Base-by-base conservation (phyloP, 768 basidiomycete genomes). In the Hygrophoropsis aurantiaca region DNA sequence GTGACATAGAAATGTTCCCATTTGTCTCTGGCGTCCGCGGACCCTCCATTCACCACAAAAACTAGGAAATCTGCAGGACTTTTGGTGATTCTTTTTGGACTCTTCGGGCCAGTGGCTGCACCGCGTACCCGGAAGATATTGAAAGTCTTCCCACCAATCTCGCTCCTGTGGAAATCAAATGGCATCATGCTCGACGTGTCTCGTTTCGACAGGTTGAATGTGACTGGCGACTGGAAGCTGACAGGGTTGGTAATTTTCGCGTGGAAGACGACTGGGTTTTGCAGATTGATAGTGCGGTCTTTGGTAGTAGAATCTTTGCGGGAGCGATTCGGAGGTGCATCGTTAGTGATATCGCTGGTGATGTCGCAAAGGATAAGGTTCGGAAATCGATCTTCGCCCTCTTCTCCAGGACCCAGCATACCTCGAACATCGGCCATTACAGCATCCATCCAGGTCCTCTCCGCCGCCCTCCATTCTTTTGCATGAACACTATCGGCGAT, bases 341-440 rank as follows among this genome's bases (percentile, higher is more conserved):
- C 27, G 27, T 38, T 9, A n/a, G 36, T 38, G 20, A 38, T 38
- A 21, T 30, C 27, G 27, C 16, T 9, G 36, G 36, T 38, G 20
- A 38, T 38, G n/a, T 38, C 36, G 36, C 19, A 53, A 43, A 61
- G 52, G 41, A 59, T 49, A 39, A 64, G 52, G 18, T 27, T 44
- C 42, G 55, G 48, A 37, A 39, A 11, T 16, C 50, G 47, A 11
- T 52, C 59, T 7, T 35, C 20, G 49, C 57, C 32, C n/a, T 30
- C 27, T n/a, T 62, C 62, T 59, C 57, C 62, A 11, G 57, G 53
- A 40, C 39, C 53, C 42, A 64, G 47, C 48, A 62, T 47, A 26
- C 54, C 64, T 40, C 59, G 62, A 40, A 62, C 54, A 47, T 62
- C 61, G 15, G 40, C 16, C 1, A 62, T 26, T n/a, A 59, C 59